These are phyloP conservation scores for Dipteronia sinensis DNA, from an alignment of 345 rosid genomes.

Conservation along the genomic window DNA sequence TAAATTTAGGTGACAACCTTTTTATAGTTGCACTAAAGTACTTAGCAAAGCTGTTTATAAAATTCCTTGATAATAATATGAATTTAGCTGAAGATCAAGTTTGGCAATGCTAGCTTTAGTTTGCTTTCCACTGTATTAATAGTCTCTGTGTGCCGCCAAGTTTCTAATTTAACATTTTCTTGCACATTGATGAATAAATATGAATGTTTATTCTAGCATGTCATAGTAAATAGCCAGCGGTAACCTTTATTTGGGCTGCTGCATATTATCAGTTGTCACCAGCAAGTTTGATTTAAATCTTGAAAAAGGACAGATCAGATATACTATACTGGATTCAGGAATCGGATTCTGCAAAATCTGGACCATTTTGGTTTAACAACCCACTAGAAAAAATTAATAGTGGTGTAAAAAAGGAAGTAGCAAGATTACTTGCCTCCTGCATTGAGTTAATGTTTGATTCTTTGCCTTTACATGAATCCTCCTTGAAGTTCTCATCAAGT, in stretches of 20 bases:
- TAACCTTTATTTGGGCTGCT: too few relatives aligned
- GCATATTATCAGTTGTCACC: too few relatives aligned
- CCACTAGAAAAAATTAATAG: background rate
- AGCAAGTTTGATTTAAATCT: background rate
- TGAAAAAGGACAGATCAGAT: background rate
- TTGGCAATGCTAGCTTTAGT: background rate
- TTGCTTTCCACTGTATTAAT: too few relatives aligned
- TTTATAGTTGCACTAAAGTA: background rate
- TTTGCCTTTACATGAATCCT: constrained; percentile 64
- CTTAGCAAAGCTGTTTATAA: background rate
- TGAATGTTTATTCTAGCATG: background rate
- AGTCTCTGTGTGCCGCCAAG: background rate
- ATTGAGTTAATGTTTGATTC: constrained; percentile 58
- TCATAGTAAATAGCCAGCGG: background rate
- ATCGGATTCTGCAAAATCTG: background rate
- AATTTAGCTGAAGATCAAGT: background rate
- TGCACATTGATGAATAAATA: background rate
- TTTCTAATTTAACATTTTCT: background rate
- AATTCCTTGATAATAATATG: background rate
- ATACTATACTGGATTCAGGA: background rate
- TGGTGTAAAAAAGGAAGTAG: background rate
- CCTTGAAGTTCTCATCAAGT: constrained; percentile 63
- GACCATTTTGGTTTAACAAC: background rate
- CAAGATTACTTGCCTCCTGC: constrained; percentile 66
- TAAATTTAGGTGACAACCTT: background rate